Evolutionary conservation across 2,329 filamentous ascomycete genomes (phyloP).

Genomic region (Akanthomyces dipterigenus): DNA sequence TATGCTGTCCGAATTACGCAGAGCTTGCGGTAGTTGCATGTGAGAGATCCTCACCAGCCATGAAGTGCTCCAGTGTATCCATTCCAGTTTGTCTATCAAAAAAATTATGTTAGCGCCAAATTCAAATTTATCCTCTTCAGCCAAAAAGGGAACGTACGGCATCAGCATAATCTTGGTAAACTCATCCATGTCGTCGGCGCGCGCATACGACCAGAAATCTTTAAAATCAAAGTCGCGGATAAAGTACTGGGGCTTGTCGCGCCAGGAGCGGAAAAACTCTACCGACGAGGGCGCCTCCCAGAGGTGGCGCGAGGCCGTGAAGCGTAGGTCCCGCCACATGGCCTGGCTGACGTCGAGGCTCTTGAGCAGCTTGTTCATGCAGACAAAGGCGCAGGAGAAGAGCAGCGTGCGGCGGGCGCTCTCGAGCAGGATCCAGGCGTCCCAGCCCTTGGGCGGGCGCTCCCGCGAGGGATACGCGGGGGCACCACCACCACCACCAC

Average conservation of each 20-base stretch:
- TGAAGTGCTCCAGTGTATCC: slow-evolving; percentile 31
- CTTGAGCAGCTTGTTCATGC: slow-evolving; percentile 29
- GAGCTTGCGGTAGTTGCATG: background rate
- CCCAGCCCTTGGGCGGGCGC: slow-evolving; percentile 34
- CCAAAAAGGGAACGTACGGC: slow-evolving; percentile 23
- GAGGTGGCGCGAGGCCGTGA: slow-evolving; percentile 35
- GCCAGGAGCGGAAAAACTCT: slow-evolving; percentile 38
- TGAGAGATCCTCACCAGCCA: slow-evolving; percentile 23
- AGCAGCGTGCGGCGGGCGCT: slow-evolving; percentile 33
- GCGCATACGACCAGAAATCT: slow-evolving; percentile 30
- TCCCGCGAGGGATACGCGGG: slow-evolving; percentile 19
- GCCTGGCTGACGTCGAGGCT: slow-evolving; percentile 12
- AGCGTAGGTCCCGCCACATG: slow-evolving; percentile 16
- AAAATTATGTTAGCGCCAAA: background rate
- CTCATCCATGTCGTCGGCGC: slow-evolving; percentile 32
- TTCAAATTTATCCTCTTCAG: too few species aligned
- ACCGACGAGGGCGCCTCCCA: slow-evolving; percentile 36
- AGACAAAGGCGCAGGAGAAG: slow-evolving; percentile 26
- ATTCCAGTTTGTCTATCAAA: slow-evolving; percentile 26
- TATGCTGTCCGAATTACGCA: background rate
- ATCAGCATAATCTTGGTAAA: slow-evolving; percentile 33
- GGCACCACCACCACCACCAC: background rate
- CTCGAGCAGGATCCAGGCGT: slow-evolving; percentile 39
- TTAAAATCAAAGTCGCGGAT: slow-evolving; percentile 29
- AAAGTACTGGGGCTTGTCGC: slow-evolving; percentile 32